Base-by-base conservation (phyloP, 768 basidiomycete genomes). In the Leucocoprinus leucothites region DNA sequence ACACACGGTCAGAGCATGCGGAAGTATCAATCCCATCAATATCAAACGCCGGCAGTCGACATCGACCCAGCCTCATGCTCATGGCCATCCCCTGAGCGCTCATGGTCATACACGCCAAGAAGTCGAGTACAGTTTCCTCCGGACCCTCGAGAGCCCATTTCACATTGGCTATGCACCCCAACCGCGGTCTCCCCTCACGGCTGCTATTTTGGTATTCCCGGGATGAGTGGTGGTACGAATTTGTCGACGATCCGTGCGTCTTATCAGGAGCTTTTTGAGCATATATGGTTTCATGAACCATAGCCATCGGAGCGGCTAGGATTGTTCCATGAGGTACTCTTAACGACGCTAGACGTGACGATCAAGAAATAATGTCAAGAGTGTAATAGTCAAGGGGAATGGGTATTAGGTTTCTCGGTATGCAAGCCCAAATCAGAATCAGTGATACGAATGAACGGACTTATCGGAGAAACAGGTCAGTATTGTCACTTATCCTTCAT, bases 261-360 rank as follows among this genome's bases (percentile, higher is more conserved):
- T 0, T 89, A 86, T 85, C 80, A 82, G 63, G 79, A 74, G 57
- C 84, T 89, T 43, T 80, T 85, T 43, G 83, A 87, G 64, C 86
- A 88, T 60, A 71, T 89, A 41, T 86, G 86, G 7, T 78, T 77
- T 13, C 53, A 54, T 60, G n/a, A n/a, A n/a, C n/a, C n/a, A n/a
- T n/a, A n/a, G n/a, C n/a, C n/a, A n/a, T n/a, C n/a, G n/a, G n/a
- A n/a, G n/a, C n/a, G n/a, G n/a, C n/a, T n/a, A n/a, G n/a, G n/a
- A n/a, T n/a, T n/a, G n/a, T n/a, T n/a, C n/a, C n/a, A n/a, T n/a
- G n/a, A n/a, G n/a, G n/a, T n/a, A n/a, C n/a, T n/a, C n/a, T n/a
- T n/a, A n/a, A n/a, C n/a, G n/a, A n/a, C n/a, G n/a, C n/a, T n/a
- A n/a, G n/a, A n/a, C n/a, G n/a, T n/a, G n/a, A n/a, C n/a, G n/a